Evolutionary conservation across 2,329 filamentous ascomycete species (phyloP).

Genomic region (Phoma sp.): DNA sequence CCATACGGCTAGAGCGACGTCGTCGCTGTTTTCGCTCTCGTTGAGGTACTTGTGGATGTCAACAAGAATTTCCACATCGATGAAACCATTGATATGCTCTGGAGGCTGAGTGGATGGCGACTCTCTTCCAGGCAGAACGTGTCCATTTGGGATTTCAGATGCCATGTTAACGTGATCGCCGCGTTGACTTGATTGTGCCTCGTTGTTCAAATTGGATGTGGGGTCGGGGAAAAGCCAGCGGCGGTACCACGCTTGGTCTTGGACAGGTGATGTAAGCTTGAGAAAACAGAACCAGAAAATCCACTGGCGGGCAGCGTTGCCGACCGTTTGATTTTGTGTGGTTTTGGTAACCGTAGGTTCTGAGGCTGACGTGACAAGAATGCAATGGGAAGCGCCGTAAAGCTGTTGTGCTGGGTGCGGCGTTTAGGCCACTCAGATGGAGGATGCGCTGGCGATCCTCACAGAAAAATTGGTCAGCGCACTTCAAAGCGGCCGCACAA

Average conservation of each 20-base stretch:
- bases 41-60: conserved; percentile 32
- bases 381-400: neutral
- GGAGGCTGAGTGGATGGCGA: conserved; percentile 19
- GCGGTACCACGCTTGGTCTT: neutral
- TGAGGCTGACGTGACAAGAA: neutral
- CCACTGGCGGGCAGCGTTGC: neutral
- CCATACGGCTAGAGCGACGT: conserved; percentile 32
- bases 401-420: conserved; percentile 1
- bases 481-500: neutral
- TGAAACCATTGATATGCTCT: conserved; percentile 28
- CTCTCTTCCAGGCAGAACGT: conserved; percentile 5
- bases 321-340: too few relatives aligned
- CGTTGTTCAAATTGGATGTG: conserved; percentile 6
- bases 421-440: conserved; percentile 7
- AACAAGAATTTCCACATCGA: conserved; percentile 31
- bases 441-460: conserved; percentile 3
- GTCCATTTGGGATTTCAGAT: neutral
- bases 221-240: conserved; percentile 13
- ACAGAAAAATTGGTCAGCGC: neutral
- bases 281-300: neutral
- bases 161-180: conserved; percentile 16
- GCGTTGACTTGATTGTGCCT: neutral
- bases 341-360: neutral
- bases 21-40: conserved; percentile 30
- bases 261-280: neutral